Evolutionary conservation across 805 yeast species (phyloP), one percentile per base, ranked within the genome.

Genomic region (Candida schatavii): DNA sequence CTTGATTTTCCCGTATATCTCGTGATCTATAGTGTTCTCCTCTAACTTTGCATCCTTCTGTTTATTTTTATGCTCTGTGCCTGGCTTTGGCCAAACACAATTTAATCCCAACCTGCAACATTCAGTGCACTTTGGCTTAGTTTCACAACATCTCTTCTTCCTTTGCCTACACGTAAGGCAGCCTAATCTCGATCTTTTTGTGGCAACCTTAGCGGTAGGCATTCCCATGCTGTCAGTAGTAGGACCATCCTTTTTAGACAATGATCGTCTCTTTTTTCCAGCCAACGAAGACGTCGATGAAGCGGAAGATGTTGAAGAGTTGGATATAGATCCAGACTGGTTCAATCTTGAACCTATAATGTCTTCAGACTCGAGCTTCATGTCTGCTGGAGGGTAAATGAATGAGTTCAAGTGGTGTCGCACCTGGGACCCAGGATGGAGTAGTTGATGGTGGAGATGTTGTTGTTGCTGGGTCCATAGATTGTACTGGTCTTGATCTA

Each of bases 91-190:
- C 85, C 91, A 86, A 20, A 72, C 66, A 55, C 95, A 86, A 40
- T 70, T 74, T 37, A 85, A 66, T 10, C 79, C 70, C 20, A 86
- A 67, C 40, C 93, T 64, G n/a, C 61, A 48, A 59, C 95, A 86
- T 51, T 85, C 89, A 1, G 67, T 56, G 53, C 95, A 86, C 20
- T 58, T 59, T 3, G 95, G 95, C 41, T 72, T 72, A 1, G 72
- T 65, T 55, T 86, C 93, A 54, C 87, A 84, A 49, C 95, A 86
- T 42, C 89, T 72, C 56, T 85, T 86, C 68, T 86, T 86, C 20
- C 95, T 63, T 45, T 76, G 78, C 35, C 93, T 74, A 51, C 95
- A 86, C 1, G 95, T 84, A 33, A 83, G 65, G 57, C 95, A 86
- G 0, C 95, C 95, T 71, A 73, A 70, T 52, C 87, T 70, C 14